Evolutionary conservation across 2,329 filamentous ascomycete species (phyloP), one percentile per base, ranked within the genome.

Genomic region (Chaetothyriales sp.): DNA sequence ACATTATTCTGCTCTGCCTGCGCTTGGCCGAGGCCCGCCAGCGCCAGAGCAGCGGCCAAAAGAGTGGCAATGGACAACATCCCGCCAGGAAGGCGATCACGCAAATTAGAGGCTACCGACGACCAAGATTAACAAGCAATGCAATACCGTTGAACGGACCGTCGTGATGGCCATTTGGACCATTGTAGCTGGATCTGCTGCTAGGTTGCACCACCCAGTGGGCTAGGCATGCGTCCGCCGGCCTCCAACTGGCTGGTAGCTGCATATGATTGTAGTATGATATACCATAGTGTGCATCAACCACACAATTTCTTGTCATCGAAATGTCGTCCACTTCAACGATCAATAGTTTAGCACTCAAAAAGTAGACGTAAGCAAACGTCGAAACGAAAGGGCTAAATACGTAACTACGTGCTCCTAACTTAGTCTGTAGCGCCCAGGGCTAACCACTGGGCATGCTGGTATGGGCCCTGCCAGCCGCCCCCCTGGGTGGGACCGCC

Each of bases 1-100:
- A 37, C 28, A 28, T 49, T 53, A 19, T 53, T 49, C 33, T 40
- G 29, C 28, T 49, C 22, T 43, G 33, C 33, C 28, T 49, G 43
- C 33, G 33, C 33, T 15, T 40, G 10, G 33, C 33, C 10, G 10
- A 40, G 33, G 33, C 33, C 33, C 4, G 10, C 10, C 13, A 40
- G 33, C 15, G 33, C 33, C 33, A 40, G 33, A 40, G 33, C 7
- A 10, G 33, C 33, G 5, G 33, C 15, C 33, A 40, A 40, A 40
- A 40, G 33, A 40, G 33, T 15, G 33, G 10, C 33, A 15, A 40
- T 15, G 8, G 33, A 15, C 4, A 40, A 15, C 33, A 40, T 40
- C 33, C 33, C 33, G 33, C 33, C 13, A 40, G 33, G 15, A 15
- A 15, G 15, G 10, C 15, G 33, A 40, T 15, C 10, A 40, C 10